Evolutionary conservation across 306 rosid species (phyloP), one percentile per base, ranked within the genome.

Genomic region (Trifolium dubium): DNA sequence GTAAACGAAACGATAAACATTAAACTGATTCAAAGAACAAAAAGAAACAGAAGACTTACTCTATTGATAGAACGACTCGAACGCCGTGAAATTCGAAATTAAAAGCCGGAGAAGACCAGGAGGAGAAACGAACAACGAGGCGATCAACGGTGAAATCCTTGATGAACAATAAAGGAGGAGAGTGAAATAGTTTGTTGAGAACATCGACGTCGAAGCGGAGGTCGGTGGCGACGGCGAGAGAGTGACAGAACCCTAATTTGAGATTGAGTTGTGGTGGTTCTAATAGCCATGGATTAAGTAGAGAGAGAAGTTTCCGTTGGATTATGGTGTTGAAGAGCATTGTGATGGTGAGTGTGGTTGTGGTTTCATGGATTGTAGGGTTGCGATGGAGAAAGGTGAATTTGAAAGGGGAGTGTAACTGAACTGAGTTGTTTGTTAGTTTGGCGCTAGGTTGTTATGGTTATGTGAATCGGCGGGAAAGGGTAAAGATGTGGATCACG

Each of bases 271-370:
- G 90, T 4, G 94, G 90, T 56, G 88, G 90, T 40, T 84, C 89
- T 3, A 50, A 85, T 1, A 93, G 67, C 98, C 97, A 91, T 79
- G 97, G 96, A 78, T 73, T 88, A 10, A 93, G 86, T 71, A 89
- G 87, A 81, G 92, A 79, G 69, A 84, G 83, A 29, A 89, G 84
- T 51, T 81, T 88, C 88, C 88, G 87, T 65, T 78, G 83, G 77
- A 87, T 40, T 37, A 81, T 9, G 85, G 7, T 78, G 66, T 73
- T 62, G n/a, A 83, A 73, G 14, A 84, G 85, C 96, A 93, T 93
- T 9, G 67, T 60, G 2, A 15, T n/a, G 2, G 29, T 41, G 3
- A 11, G 9, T 3, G 41, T 12, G 17, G 39, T 15, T 6, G 55
- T 53, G 7, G 18, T 35, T n/a, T 8, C 80, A 77, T 80, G 55